These are phyloP conservation scores for Zygosaccharomyces gambellarensis DNA, from an alignment of 805 yeast species.

Conservation along the genomic window DNA sequence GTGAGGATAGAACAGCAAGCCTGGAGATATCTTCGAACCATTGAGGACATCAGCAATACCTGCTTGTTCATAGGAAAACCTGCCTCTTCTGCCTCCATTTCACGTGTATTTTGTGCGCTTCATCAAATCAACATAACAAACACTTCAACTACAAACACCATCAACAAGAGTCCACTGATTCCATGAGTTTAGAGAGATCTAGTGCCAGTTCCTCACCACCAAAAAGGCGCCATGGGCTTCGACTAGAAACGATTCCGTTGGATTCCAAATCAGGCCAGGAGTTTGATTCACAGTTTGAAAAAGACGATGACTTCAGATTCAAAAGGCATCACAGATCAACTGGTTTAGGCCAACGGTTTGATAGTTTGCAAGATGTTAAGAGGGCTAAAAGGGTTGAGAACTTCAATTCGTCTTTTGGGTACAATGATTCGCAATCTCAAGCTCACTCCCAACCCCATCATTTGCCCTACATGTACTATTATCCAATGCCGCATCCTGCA, in stretches of 20 bases:
- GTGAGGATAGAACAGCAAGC: constrained; percentile 2
- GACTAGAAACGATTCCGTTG: constrained; percentile 15
- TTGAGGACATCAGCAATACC: neutral
- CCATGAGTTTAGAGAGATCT: constrained; percentile 10
- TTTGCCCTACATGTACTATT: constrained; percentile 27
- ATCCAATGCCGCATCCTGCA: constrained; percentile 17
- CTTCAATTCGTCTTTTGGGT: constrained; percentile 29
- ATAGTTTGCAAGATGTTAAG: constrained; percentile 26
- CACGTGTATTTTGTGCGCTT: constrained; percentile 6
- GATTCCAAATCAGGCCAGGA: constrained; percentile 5
- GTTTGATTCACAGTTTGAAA: constrained; percentile 18
- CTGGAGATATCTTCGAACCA: neutral
- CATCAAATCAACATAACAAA: neutral
- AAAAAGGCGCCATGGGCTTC: constrained; percentile 12
- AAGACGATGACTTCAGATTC: constrained; percentile 32
- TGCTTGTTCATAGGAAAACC: neutral
- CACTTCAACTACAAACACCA: neutral
- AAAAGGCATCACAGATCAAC: constrained; percentile 32
- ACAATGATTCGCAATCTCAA: constrained; percentile 5
- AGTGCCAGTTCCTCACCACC: constrained; percentile 10
- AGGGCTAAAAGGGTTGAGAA: constrained; percentile 32
- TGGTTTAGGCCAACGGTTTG: constrained; percentile 30
- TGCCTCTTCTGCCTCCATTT: neutral
- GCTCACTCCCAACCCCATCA: constrained; percentile 12
- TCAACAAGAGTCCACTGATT: neutral